Base-by-base conservation (phyloP, 2,329 filamentous ascomycete genomes). In the Phyllosticta citribraziliensis region DNA sequence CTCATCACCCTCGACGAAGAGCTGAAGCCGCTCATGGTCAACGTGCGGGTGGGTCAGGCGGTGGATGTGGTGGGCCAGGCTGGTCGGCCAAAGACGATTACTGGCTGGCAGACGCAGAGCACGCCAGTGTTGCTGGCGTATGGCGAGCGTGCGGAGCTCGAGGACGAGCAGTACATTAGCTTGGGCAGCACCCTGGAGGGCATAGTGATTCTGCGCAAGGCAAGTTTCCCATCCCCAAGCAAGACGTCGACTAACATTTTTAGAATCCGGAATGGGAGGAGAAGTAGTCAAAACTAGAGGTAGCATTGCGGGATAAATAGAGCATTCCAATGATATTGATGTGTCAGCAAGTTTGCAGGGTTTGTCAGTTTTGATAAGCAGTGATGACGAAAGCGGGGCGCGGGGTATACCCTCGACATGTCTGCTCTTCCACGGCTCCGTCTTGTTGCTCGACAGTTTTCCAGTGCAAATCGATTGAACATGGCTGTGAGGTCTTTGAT, bases 101-200 rank as follows among this genome's bases (percentile, higher is more conserved):
- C 94, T 10, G 94, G 94, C 58, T 99, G 94, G 94, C 94, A 99
- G 78, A 99, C 94, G 66, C 94, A 99, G 80, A 97, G 90, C 79
- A 99, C 94, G n/a, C 94, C 94, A 0, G 94, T 99, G 55, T 80
- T 99, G 63, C 79, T 99, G 68, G 88, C 90, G n/a, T 88, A 96
- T 71, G 94, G 95, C 30, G 94, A 99, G 80, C 84, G 95, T 69
- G 94, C 94, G 10, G 94, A 99, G 80, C 80, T 99, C 57, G 94
- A 99, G 75, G 94, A 99, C 70, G 94, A 99, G 78, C 87, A 99
- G 78, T 99, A 97, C 74, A 87, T 97, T 66, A 90, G 88, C 75
- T 78, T 99, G 71, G 95, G 87, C 73, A 94, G 86, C 78, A 96
- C 87, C 58, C 81, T 99, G 64, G 94, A 99, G 78, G 94, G 94